Evolutionary conservation across 495 filamentous ascomycete genomes (phyloP).

Genomic region (Aspergillus heteromorphus): DNA sequence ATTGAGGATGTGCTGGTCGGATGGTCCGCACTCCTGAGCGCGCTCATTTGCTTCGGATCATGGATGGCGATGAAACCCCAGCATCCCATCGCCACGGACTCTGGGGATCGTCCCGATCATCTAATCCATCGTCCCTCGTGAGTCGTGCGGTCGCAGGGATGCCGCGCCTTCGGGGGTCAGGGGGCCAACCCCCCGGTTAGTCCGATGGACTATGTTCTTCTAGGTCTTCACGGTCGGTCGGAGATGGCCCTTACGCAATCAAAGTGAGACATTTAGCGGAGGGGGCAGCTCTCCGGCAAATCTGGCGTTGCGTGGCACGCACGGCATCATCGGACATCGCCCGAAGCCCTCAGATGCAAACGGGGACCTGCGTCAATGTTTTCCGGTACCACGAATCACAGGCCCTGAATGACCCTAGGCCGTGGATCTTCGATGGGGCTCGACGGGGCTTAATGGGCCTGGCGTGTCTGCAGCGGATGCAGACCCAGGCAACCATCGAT

Average conservation of each 20-base stretch:
- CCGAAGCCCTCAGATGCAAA: neutral
- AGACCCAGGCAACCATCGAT: neutral
- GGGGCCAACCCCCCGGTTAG: too few species aligned
- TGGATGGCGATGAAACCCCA: neutral
- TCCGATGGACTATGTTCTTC: too few species aligned
- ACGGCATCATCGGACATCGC: neutral
- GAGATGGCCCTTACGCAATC: neutral
- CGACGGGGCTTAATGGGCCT: neutral
- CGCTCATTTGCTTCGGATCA: neutral
- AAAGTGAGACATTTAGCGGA: neutral
- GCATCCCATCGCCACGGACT: neutral
- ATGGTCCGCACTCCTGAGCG: neutral
- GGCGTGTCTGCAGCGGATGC: neutral
- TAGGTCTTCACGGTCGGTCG: neutral
- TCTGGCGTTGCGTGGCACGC: neutral
- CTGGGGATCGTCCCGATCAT: neutral
- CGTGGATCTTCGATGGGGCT: too few species aligned
- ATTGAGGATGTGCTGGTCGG: neutral
- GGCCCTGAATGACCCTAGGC: too few species aligned
- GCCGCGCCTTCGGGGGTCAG: neutral
- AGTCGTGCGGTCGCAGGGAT: neutral
- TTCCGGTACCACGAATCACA: neutral
- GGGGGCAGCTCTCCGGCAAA: neutral
- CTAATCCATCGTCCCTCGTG: neutral
- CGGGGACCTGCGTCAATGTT: neutral